Evolutionary conservation across 495 filamentous ascomycete genomes (phyloP), one percentile per base, ranked within the genome.

Genomic region (Aspergillus diversus): DNA sequence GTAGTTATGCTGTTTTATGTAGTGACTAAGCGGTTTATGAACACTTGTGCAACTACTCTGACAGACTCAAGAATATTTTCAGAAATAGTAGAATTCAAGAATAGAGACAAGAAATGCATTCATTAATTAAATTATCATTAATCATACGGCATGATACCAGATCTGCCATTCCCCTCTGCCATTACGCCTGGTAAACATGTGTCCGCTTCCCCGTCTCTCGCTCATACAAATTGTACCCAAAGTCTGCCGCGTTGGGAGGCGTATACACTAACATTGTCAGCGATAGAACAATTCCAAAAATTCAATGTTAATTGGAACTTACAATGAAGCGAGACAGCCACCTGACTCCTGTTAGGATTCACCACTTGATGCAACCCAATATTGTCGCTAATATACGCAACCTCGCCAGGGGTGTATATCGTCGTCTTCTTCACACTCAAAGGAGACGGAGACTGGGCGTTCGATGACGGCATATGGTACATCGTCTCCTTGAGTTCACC

Each of bases 301-400:
- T 27, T 4, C 5, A 17, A 21, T 15, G 0, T 6, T 21, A 21
- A 47, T 31, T 15, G 11, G 39, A 33, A 59, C 5, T 81, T 79
- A 90, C 88, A 70, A 74, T 97, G 93, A 52, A 97, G 75, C 35
- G 91, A 94, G 53, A 97, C 90, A 60, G 93, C 93, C 59, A 88
- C 83, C 61, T 92, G 84, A 52, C 80, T 81, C 17, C 68, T 70
- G 67, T 84, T 84, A 31, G 85, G 84, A 69, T 97, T 97, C 61
- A 85, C 83, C 59, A 97, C 88, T 5, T 85, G 83, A 73, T 97
- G 93, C 32, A 97, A 80, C 0, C 93, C 93, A 37, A 95, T 87
- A 77, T 81, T 77, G 67, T 95, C 91, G 8, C 88, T 85, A 77
- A 95, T 95, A 71, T 95, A 95, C 3, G 89, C 84, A 2, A 93